A percentile compares a stretch with the other conserved stretches of the same genome.
Evolutionary conservation across 2,329 filamentous ascomycete species (phyloP).

Genomic region (Cordyceps cateniannulata): DNA sequence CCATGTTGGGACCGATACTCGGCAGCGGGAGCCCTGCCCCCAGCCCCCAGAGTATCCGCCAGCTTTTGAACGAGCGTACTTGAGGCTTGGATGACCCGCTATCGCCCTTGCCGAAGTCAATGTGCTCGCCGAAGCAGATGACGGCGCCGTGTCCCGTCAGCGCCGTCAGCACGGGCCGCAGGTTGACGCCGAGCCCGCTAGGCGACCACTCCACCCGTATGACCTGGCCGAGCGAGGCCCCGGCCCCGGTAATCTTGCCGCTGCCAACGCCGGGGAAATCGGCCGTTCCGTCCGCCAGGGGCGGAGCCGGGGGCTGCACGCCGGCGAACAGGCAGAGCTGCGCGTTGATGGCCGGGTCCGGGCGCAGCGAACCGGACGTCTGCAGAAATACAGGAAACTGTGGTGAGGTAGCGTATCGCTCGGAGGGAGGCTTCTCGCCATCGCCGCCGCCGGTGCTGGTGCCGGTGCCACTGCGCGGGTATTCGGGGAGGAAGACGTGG

Average conservation of each 20-base stretch:
- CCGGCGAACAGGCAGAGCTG: slow-evolving; percentile 6
- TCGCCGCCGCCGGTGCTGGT: background rate
- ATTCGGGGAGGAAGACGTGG: slow-evolving; percentile 8
- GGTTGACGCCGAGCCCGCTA: slow-evolving; percentile 47
- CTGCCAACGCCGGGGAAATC: slow-evolving; percentile 3
- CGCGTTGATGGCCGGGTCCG: slow-evolving; percentile 10
- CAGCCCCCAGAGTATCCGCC: slow-evolving; percentile 50
- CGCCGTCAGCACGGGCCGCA: slow-evolving; percentile 44
- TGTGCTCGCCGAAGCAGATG: slow-evolving; percentile 44
- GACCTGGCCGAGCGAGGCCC: slow-evolving; percentile 46
- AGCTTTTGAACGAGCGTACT: slow-evolving; percentile 38
- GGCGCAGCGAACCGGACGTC: slow-evolving; percentile 4
- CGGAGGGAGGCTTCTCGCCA: background rate
- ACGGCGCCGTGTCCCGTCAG: slow-evolving; percentile 45
- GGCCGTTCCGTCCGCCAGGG: background rate
- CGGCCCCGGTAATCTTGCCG: background rate
- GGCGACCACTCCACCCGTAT: slow-evolving; percentile 53
- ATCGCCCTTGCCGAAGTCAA: slow-evolving; percentile 21
- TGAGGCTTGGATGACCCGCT: slow-evolving; percentile 22
- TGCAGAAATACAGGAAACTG: slow-evolving; percentile 13
- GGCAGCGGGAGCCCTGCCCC: slow-evolving; percentile 47
- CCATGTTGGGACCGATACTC: slow-evolving; percentile 22
- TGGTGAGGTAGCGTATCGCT: background rate
- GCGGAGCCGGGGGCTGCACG: background rate
- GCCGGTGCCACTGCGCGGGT: background rate